Percentiles rank a stretch among this genome's conserved stretches.
Conservation (phyloP, 345 rosid genomes). For the Eucalyptus albens region DNA sequence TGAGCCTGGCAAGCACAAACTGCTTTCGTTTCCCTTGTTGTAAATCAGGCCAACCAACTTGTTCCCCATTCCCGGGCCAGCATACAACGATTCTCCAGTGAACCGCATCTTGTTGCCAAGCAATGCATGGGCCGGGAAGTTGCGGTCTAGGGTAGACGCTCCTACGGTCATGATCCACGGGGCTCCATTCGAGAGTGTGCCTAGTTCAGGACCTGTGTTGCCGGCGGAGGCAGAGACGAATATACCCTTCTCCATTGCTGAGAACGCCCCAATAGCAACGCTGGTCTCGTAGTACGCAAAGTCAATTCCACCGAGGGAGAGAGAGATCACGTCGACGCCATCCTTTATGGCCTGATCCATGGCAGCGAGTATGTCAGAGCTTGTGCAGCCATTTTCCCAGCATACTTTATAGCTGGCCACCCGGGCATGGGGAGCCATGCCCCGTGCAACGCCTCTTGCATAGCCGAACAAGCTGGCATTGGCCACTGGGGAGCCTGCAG, state of each 20-base stretch:
- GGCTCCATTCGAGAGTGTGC: slow-evolving; percentile 64
- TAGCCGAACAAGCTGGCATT: slow-evolving; percentile 71
- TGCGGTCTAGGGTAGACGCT: slow-evolving; percentile 77
- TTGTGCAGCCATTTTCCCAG: slow-evolving; percentile 56
- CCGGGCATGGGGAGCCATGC: slow-evolving; percentile 71
- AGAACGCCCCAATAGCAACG: slow-evolving; percentile 58
- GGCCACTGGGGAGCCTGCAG: slow-evolving; percentile 55
- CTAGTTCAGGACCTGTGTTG: slow-evolving; percentile 52
- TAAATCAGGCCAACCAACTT: slow-evolving; percentile 44
- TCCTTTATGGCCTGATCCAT: slow-evolving; percentile 67
- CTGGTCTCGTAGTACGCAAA: slow-evolving; percentile 47
- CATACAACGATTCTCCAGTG: slow-evolving; percentile 57
- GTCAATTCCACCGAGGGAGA: slow-evolving; percentile 74
- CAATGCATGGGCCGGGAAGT: slow-evolving; percentile 53
- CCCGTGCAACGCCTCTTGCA: slow-evolving; percentile 68
- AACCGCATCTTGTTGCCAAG: slow-evolving; percentile 38
- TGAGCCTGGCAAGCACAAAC: slow-evolving; percentile 60
- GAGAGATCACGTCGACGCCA: slow-evolving; percentile 78
- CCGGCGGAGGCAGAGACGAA: slow-evolving; percentile 80
- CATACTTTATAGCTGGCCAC: slow-evolving; percentile 82
- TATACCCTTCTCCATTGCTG: slow-evolving; percentile 74
- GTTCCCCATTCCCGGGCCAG: slow-evolving; percentile 53
- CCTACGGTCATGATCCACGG: slow-evolving; percentile 98
- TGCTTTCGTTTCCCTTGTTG: slow-evolving; percentile 10
- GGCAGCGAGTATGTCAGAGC: slow-evolving; percentile 78